phyloP scores from a whole-genome alignment of 345 rosid species.

The Bruguiera gymnorhiza region DNA sequence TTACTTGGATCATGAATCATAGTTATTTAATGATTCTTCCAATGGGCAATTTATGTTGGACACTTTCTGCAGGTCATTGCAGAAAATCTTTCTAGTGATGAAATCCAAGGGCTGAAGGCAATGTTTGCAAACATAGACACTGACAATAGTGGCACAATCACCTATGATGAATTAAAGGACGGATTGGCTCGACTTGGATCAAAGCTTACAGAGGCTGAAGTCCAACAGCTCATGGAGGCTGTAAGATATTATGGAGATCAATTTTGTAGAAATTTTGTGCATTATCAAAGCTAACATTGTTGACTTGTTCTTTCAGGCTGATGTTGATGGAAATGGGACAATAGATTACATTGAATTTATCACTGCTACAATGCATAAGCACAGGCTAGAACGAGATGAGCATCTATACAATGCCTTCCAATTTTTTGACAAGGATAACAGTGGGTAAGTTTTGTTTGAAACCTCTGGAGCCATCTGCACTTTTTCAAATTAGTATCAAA shows the following conservation, averaged over 20 bases:
- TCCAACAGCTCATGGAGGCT: conserved; percentile 45
- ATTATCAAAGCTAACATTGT: neutral
- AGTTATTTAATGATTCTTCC: neutral
- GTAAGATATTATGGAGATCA: conserved; percentile 24
- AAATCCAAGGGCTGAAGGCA: conserved; percentile 40
- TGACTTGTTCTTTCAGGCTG: conserved; percentile 27
- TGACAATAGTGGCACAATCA: conserved; percentile 45
- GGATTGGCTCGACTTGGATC: conserved; percentile 46
- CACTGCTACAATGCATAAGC: conserved; percentile 38
- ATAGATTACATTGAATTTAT: conserved; percentile 38
- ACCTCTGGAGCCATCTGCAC: neutral
- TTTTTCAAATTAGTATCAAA: too few species aligned
- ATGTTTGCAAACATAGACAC: conserved; percentile 42
- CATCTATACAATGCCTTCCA: conserved; percentile 36
- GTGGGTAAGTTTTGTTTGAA: conserved; percentile 22
- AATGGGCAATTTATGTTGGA: neutral
- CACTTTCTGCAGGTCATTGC: conserved; percentile 35
- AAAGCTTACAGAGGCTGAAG: conserved; percentile 42
- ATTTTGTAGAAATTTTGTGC: too few species aligned
- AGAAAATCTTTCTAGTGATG: conserved; percentile 36
- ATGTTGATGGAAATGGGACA: conserved; percentile 41
- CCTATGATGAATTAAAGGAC: conserved; percentile 38
- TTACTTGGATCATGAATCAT: neutral
- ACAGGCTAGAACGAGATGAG: conserved; percentile 35
- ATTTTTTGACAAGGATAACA: conserved; percentile 33